Base-by-base conservation (phyloP, 2,329 filamentous ascomycete genomes). In the Ophiostoma angusticollis region DNA sequence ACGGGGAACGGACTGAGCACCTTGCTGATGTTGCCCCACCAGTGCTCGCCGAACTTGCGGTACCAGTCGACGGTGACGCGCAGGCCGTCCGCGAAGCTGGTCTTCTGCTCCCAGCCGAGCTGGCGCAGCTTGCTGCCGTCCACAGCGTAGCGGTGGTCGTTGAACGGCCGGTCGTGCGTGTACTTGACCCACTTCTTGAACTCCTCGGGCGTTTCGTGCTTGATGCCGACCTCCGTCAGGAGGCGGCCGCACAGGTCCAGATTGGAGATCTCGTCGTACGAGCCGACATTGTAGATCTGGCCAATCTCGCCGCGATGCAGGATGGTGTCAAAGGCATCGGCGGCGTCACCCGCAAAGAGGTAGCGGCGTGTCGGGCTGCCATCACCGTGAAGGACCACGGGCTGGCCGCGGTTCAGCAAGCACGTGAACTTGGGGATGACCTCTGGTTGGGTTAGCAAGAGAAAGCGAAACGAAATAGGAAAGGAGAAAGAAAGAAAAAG, bases 401-500 rank as follows among this genome's bases (percentile, higher is more conserved):
- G 78, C 44, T 73, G 67, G 22, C 66, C 62, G 14, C 80, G 69
- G 51, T 80, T 72, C 13, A 87, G 65, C 21, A 87, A 66, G 54
- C 76, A 82, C 37, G 73, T 76, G 59, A 89, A 89, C 54, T 86
- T 87, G 22, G 83, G 80, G 39, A 89, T 89, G 45, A 89, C 82
- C 63, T 89, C 81, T 84, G 54, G 16, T 25, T 4, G 21, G 17
- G 37, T 44, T 41, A 43, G 35, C 23, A 25, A n/a, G 4, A 12
- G 12, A 21, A 5, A 8, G 17, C n/a, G n/a, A n/a, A n/a, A n/a
- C n/a, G 11, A 36, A 3, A 29, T 23, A 5, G 7, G 21, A 17
- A 25, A 23, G 12, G 14, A 11, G 9, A 21, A 16, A 19, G 23
- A 6, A 11, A 11, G 7, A 24, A 24, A 11, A 6, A 11, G 23